Percentiles rank a stretch among this genome's conserved stretches.
Evolutionary conservation across 768 basidiomycete species (phyloP).

Genomic region (Macrolepiota albuminosa): DNA sequence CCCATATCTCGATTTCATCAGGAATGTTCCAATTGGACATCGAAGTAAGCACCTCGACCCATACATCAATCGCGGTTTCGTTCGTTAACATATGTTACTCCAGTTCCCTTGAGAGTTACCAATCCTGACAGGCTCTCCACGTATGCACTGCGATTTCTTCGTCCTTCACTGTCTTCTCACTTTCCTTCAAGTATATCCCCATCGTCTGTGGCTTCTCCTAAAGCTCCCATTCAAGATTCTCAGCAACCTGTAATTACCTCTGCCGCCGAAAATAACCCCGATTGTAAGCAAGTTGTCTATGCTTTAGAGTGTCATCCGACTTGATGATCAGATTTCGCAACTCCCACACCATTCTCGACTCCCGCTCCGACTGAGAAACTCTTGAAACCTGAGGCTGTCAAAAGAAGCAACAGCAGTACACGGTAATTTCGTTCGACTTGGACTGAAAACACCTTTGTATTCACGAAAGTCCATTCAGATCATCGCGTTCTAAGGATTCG

Average conservation of each 20-base stretch:
- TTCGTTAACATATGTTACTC: slow-evolving; percentile 2
- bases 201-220: slow-evolving; percentile 1
- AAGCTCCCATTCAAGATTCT: not conserved
- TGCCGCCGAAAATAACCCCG: not conserved
- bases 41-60: slow-evolving; percentile 29
- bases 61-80: not conserved
- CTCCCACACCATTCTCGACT: slow-evolving; percentile 4
- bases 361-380: slow-evolving; percentile 2
- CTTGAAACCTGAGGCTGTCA: slow-evolving; percentile 3
- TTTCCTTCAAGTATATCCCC: slow-evolving; percentile 8
- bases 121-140: slow-evolving; percentile 38
- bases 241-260: not conserved
- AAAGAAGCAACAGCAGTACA: slow-evolving; percentile 8
- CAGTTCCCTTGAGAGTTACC: slow-evolving; percentile 35
- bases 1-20: slow-evolving; percentile 42
- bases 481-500: slow-evolving; percentile 12
- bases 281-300: not conserved
- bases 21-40: slow-evolving; percentile 43
- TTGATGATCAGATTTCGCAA: not conserved
- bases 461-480: not conserved
- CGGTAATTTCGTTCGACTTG: not conserved
- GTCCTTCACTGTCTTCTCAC: not conserved
- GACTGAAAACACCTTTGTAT: not conserved
- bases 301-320: not conserved
- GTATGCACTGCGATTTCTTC: slow-evolving; percentile 19